Evolutionary conservation across 129 eudicot species (phyloP).

Genomic region (Escallonia herrerae): DNA sequence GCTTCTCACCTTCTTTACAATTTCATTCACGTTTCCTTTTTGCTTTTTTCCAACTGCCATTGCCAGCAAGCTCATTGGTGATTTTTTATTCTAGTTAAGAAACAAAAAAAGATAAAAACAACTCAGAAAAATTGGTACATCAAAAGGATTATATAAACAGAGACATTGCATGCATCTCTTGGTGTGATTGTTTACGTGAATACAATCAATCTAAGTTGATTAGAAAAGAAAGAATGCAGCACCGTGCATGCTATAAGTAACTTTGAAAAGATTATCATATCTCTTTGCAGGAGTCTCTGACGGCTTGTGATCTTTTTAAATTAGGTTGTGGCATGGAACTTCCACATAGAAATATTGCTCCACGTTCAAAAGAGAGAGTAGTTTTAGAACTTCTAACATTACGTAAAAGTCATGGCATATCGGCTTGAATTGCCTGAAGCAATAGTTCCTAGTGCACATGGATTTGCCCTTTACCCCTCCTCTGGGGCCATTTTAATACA

Average conservation of each 20-base stretch:
- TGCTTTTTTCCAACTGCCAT: constrained; percentile 91
- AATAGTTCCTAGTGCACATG: too few relatives aligned
- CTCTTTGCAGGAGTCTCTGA: too few relatives aligned
- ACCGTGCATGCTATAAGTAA: neutral
- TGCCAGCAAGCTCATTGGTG: constrained; percentile 70
- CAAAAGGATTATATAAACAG: neutral
- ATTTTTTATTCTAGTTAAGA: constrained; percentile 38
- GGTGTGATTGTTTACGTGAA: neutral
- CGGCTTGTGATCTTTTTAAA: too few relatives aligned
- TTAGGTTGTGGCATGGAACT: too few relatives aligned
- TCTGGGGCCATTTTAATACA: too few relatives aligned
- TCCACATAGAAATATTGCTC: too few relatives aligned
- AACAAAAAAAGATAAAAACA: neutral
- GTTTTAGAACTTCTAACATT: too few relatives aligned
- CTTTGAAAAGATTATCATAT: neutral
- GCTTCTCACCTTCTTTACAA: constrained; percentile 57
- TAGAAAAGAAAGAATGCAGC: neutral
- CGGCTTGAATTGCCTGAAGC: too few relatives aligned
- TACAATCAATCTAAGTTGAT: neutral
- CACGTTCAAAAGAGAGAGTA: too few relatives aligned
- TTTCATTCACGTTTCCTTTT: constrained; percentile 68
- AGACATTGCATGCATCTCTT: neutral
- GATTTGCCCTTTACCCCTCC: too few relatives aligned
- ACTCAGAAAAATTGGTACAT: neutral
- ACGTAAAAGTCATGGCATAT: too few relatives aligned